Conservation (phyloP, 2,329 filamentous ascomycete species). For the Mariannaea sp. region DNA sequence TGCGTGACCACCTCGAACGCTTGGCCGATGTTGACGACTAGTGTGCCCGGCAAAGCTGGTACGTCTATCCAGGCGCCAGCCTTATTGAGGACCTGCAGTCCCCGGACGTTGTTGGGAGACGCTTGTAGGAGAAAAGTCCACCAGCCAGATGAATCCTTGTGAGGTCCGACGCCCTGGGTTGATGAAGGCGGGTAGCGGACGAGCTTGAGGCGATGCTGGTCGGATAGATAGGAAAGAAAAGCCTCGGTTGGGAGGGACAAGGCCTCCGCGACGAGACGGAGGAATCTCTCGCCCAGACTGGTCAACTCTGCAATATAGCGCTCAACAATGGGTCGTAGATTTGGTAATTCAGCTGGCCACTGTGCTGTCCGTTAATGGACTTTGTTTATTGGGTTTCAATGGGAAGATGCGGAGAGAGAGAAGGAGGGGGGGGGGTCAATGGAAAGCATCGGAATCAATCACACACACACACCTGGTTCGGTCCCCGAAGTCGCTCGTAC, state of each 20-base stretch:
- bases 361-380: slow-evolving; percentile 35
- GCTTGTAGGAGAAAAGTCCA: slow-evolving; percentile 68
- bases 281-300: slow-evolving; percentile 56
- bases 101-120: slow-evolving; percentile 52
- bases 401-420: too few species aligned
- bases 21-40: slow-evolving; percentile 64
- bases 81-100: slow-evolving; percentile 57
- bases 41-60: slow-evolving; percentile 51
- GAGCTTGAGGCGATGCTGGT: slow-evolving; percentile 64
- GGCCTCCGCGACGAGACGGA: slow-evolving; percentile 60
- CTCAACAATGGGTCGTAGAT: slow-evolving; percentile 46
- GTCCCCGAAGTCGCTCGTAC: slow-evolving; percentile 52
- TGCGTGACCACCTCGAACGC: slow-evolving; percentile 62
- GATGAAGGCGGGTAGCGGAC: slow-evolving; percentile 54
- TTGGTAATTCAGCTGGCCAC: slow-evolving; percentile 48
- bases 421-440: too few species aligned
- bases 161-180: slow-evolving; percentile 62
- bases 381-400: too few species aligned
- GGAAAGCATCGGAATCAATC: background rate
- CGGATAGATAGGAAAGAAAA: slow-evolving; percentile 58
- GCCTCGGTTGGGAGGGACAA: slow-evolving; percentile 53
- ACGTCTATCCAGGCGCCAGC: slow-evolving; percentile 56
- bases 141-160: slow-evolving; percentile 68
- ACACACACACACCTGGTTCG: slow-evolving; percentile 50
- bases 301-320: slow-evolving; percentile 58